phyloP scores from a whole-genome alignment of 1,284 basidiomycete genomes.

The Apiotrichum gracile region DNA sequence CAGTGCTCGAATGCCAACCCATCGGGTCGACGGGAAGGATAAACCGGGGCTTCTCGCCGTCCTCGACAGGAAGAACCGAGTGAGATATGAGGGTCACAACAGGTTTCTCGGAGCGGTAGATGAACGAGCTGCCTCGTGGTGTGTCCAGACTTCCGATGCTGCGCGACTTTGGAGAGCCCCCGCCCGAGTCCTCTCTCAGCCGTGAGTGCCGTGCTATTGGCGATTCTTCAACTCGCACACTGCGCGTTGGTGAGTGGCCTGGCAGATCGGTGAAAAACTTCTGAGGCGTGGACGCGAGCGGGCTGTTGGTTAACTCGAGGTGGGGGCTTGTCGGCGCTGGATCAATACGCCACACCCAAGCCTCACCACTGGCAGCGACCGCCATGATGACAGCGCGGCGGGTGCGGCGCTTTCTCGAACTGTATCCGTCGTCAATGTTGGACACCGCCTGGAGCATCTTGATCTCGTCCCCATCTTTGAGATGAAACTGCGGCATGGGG shows the following conservation, averaged over 20 bases:
- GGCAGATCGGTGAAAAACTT: neutral
- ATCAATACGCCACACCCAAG: conserved; percentile 43
- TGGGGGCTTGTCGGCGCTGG: conserved; percentile 18
- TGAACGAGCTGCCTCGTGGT: neutral
- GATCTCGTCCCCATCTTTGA: conserved; percentile 29
- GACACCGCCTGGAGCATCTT: conserved; percentile 42
- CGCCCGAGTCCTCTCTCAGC: neutral
- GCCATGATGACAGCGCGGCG: conserved; percentile 42
- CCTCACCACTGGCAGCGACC: conserved; percentile 28
- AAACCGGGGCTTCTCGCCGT: conserved; percentile 20
- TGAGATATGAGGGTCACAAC: conserved; percentile 31
- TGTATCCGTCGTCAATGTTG: conserved; percentile 46
- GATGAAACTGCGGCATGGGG: conserved; percentile 31
- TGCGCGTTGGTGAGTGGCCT: neutral
- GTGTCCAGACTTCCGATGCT: neutral
- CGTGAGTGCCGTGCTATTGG: neutral
- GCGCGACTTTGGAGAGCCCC: neutral
- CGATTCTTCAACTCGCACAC: neutral
- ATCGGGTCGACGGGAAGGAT: conserved; percentile 77
- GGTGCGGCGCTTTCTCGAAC: conserved; percentile 26
- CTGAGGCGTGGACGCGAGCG: neutral
- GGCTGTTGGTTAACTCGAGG: neutral
- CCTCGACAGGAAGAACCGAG: conserved; percentile 30
- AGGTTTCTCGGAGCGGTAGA: conserved; percentile 22
- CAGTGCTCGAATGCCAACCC: conserved; percentile 62